Conservation (phyloP, 768 basidiomycete genomes). For the Crucibulum laeve region DNA sequence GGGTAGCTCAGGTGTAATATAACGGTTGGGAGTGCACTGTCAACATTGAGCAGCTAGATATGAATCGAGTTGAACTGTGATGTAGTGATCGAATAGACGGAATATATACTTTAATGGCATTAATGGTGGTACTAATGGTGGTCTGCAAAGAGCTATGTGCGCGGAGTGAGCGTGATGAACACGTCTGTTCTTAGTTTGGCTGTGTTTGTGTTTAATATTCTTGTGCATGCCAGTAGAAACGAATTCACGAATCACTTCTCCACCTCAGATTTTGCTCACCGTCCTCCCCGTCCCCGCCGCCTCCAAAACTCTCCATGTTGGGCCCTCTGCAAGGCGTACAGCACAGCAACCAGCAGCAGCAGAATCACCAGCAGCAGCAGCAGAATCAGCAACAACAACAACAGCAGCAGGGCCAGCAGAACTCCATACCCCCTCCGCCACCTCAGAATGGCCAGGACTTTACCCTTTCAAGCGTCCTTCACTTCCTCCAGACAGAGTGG, state of each 20-base stretch:
- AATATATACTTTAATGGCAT: too few species aligned
- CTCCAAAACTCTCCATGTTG: constrained; percentile 50
- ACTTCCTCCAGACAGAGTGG: constrained; percentile 99
- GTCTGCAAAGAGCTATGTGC: too few species aligned
- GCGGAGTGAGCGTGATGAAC: too few species aligned
- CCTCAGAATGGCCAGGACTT: constrained; percentile 89
- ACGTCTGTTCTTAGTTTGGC: constrained; percentile 30
- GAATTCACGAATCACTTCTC: constrained; percentile 17
- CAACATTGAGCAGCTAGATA: too few species aligned
- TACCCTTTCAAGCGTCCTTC: constrained; percentile 90
- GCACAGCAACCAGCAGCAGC: constrained; percentile 55
- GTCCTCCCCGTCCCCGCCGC: constrained; percentile 11
- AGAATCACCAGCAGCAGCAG: constrained; percentile 59
- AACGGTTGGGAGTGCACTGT: too few species aligned
- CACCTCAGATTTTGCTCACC: constrained; percentile 12
- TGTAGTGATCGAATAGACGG: too few species aligned
- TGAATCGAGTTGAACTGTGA: too few species aligned
- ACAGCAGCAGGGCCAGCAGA: constrained; percentile 41
- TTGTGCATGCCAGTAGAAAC: constrained; percentile 14
- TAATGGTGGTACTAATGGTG: too few species aligned
- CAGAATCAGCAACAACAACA: constrained; percentile 49
- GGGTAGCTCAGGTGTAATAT: too few species aligned
- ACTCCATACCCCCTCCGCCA: constrained; percentile 65
- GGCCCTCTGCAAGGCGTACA: constrained; percentile 65
- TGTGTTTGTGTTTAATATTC: constrained; percentile 32